Percentiles rank a stretch among this genome's conserved stretches.
These are phyloP conservation scores for Brassica cretica DNA, from an alignment of 345 rosid species.

Conservation along the genomic window DNA sequence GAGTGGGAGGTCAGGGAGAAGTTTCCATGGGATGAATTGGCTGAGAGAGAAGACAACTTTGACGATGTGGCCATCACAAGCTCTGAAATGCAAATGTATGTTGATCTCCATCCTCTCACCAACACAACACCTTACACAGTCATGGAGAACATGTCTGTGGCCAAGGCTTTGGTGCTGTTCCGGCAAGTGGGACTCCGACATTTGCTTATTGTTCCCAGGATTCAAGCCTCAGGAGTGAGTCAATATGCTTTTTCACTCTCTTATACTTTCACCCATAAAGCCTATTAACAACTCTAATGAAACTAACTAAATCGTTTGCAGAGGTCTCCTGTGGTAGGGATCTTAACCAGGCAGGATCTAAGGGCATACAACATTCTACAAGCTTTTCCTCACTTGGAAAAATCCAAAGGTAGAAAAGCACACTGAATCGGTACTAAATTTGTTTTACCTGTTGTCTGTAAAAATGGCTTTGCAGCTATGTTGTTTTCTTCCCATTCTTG, in stretches of 20 bases:
- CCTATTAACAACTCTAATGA: slow-evolving; percentile 3
- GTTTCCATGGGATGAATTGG: slow-evolving; percentile 76
- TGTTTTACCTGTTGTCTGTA: slow-evolving; percentile 29
- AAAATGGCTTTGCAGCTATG: slow-evolving; percentile 23
- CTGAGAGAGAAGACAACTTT: slow-evolving; percentile 66
- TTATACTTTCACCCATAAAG: slow-evolving; percentile 1
- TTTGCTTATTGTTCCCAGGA: slow-evolving; percentile 71
- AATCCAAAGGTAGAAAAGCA: slow-evolving; percentile 47
- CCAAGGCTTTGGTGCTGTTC: slow-evolving; percentile 87
- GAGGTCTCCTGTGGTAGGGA: slow-evolving; percentile 69
- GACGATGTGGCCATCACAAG: slow-evolving; percentile 66
- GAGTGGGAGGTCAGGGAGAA: slow-evolving; percentile 82
- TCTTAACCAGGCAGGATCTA: slow-evolving; percentile 85
- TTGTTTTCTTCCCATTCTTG: slow-evolving; percentile 21
- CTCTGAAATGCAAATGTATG: slow-evolving; percentile 84
- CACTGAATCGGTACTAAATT: slow-evolving; percentile 11
- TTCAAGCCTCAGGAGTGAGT: slow-evolving; percentile 74
- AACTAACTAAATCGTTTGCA: slow-evolving; percentile 37
- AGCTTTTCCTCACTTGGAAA: slow-evolving; percentile 70
- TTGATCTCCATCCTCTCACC: slow-evolving; percentile 85
- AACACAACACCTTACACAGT: slow-evolving; percentile 90
- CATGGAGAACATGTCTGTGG: slow-evolving; percentile 83
- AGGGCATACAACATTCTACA: slow-evolving; percentile 65
- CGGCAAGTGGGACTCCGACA: slow-evolving; percentile 81
- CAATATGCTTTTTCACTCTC: slow-evolving; percentile 1